Base-by-base conservation (phyloP, 768 basidiomycete species). In the Mycena rosella region DNA sequence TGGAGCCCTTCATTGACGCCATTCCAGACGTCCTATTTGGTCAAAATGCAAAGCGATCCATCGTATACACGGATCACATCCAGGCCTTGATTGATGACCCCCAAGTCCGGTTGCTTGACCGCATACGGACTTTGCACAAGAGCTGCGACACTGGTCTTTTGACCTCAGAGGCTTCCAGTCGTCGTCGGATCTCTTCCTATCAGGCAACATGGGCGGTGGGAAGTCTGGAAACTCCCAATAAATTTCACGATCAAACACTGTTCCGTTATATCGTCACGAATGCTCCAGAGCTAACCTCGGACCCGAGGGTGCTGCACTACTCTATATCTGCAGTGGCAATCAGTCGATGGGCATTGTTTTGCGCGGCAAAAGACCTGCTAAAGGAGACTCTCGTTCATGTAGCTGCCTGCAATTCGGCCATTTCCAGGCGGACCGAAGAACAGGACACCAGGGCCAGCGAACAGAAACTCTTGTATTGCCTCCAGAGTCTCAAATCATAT, bases 161-260 rank as follows among this genome's bases (percentile, higher is more conserved):
- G 32, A 24, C 58, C 4, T 13, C n/a, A 34, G 47, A 24, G 2
- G 15, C 24, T 20, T 30, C 15, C 30, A 30, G 1, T 48, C 44
- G 15, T 47, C 20, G 32, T 11, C 32, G 15, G 58, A 44, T 15
- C 11, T 29, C n/a, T n/a, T n/a, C n/a, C n/a, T n/a, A n/a, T n/a
- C n/a, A n/a, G n/a, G n/a, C n/a, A n/a, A n/a, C n/a, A 22, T 59
- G 58, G 58, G 26, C 58, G 2, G 32, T 59, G 5, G 40, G 55
- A 2, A 56, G 55, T 44, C 34, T 56, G 15, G 17, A 17, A 5
- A 29, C 55, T 17, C 55, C 38, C 3, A 8, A 24, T 1, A 8
- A 27, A 11, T 20, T 0, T 11, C 6, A 29, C 29, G 55, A 56
- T 9, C 40, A 40, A 10, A 6, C 40, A 14, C 22, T 56, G 9